These are phyloP conservation scores for Globisporangium echinulatum DNA, from an alignment of 352 stramenopile genomes.

Conservation along the genomic window DNA sequence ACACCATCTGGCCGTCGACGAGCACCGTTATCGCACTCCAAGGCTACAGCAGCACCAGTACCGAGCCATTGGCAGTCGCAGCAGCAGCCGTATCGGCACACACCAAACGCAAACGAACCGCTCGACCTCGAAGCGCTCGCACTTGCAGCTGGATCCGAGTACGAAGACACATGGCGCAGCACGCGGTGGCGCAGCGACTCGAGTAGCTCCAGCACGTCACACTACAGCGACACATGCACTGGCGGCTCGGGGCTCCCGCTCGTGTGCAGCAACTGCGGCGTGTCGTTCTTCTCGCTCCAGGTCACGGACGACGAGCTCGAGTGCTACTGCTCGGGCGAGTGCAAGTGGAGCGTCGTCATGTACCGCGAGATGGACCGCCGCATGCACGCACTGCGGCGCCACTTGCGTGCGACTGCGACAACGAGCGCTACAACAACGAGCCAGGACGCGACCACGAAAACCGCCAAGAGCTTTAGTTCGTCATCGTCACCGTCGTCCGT, in stretches of 20 bases:
- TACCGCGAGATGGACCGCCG: conserved; percentile 77
- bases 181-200: conserved; percentile 2
- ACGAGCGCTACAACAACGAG: not conserved
- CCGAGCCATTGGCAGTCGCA: not conserved
- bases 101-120: conserved; percentile 15
- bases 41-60: conserved; percentile 9
- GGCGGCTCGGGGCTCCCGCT: conserved; percentile 62
- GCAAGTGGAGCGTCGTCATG: conserved; percentile 88
- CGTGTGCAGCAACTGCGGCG: conserved; percentile 75
- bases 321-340: conserved; percentile 83
- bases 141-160: conserved; percentile 20
- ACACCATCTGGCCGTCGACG: not conserved
- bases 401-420: not conserved
- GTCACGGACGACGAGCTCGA: conserved; percentile 56
- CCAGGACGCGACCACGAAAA: not conserved
- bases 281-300: conserved; percentile 77
- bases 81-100: conserved; percentile 11
- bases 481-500: not conserved
- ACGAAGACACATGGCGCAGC: conserved; percentile 17
- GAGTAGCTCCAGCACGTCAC: not conserved
- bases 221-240: not conserved
- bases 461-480: not conserved
- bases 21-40: not conserved
- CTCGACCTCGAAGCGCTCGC: conserved; percentile 38
- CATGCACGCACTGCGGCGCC: conserved; percentile 40